Percentiles rank a stretch among this genome's conserved stretches.
phyloP scores from a whole-genome alignment of 352 stramenopile genomes.

The Globisporangium splendens region DNA sequence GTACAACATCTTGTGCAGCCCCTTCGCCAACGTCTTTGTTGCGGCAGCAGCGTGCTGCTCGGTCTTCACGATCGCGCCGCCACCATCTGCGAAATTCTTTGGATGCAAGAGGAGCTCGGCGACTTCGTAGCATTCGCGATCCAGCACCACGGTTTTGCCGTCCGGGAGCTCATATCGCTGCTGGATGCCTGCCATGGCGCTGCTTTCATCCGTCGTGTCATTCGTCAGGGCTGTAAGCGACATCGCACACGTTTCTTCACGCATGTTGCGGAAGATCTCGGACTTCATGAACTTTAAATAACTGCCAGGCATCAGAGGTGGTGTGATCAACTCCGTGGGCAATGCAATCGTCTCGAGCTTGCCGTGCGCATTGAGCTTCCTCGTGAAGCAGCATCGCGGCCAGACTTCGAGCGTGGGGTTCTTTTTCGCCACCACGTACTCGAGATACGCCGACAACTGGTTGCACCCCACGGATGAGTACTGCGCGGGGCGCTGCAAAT shows the following conservation, averaged over 20 bases:
- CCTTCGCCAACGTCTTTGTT: slow-evolving; percentile 52
- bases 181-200: slow-evolving; percentile 4
- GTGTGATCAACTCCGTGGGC: slow-evolving; percentile 28
- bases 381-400: slow-evolving; percentile 63
- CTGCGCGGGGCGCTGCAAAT: slow-evolving; percentile 72
- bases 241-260: slow-evolving; percentile 53
- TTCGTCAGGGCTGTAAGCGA: slow-evolving; percentile 47
- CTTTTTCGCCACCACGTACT: slow-evolving; percentile 47
- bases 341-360: slow-evolving; percentile 57
- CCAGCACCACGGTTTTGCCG: slow-evolving; percentile 61
- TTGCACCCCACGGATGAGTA: slow-evolving; percentile 75
- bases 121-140: slow-evolving; percentile 63
- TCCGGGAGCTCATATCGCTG: slow-evolving; percentile 82
- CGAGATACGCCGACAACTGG: slow-evolving; percentile 66
- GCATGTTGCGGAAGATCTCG: slow-evolving; percentile 77
- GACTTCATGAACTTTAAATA: slow-evolving; percentile 73
- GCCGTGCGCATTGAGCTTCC: slow-evolving; percentile 47
- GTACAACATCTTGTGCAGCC: slow-evolving; percentile 77
- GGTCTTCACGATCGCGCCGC: slow-evolving; percentile 32
- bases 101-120: slow-evolving; percentile 77
- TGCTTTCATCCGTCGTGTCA: slow-evolving; percentile 21
- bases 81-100: slow-evolving; percentile 38
- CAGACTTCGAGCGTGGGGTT: slow-evolving; percentile 41
- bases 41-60: slow-evolving; percentile 44
- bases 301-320: slow-evolving; percentile 50